Conservation (phyloP, 441 rosid species). For the Breynia disticha region DNA sequence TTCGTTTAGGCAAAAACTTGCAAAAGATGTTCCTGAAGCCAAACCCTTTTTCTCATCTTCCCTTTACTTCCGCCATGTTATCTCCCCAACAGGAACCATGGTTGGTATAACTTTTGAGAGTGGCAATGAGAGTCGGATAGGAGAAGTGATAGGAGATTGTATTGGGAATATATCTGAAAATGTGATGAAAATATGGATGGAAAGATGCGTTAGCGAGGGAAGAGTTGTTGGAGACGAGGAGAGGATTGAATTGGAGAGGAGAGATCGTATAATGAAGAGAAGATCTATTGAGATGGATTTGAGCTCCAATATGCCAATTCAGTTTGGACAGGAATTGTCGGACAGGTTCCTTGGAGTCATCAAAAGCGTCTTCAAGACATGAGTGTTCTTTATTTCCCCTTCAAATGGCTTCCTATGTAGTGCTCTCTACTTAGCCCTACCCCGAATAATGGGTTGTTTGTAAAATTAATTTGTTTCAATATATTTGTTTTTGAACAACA, state of each 20-base stretch:
- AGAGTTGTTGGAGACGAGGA: slow-evolving; percentile 5
- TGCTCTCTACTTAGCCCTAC: no score
- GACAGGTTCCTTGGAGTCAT: slow-evolving; percentile 13
- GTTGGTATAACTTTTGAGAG: slow-evolving; percentile 11
- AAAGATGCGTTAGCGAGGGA: background rate
- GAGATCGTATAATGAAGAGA: slow-evolving; percentile 15
- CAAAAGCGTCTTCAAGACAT: no score
- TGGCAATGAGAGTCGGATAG: background rate
- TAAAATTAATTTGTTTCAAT: no score
- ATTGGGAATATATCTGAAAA: slow-evolving; percentile 8
- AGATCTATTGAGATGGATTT: slow-evolving; percentile 19
- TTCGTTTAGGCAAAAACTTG: slow-evolving; percentile 3
- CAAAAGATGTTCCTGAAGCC: slow-evolving; percentile 14
- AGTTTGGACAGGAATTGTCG: slow-evolving; percentile 16
- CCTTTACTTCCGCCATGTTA: slow-evolving; percentile 15
- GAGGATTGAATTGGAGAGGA: slow-evolving; percentile 14
- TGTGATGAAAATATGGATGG: slow-evolving; percentile 16
- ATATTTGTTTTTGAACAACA: no score
- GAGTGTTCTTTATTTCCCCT: no score
- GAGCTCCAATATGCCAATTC: slow-evolving; percentile 13
- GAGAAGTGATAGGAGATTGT: slow-evolving; percentile 6
- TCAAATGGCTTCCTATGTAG: no score
- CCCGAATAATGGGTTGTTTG: no score
- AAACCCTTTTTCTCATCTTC: slow-evolving; percentile 16
- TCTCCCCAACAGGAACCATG: slow-evolving; percentile 20